Base-by-base conservation (phyloP, 305 asterid species). In the Solanum hybrid region DNA sequence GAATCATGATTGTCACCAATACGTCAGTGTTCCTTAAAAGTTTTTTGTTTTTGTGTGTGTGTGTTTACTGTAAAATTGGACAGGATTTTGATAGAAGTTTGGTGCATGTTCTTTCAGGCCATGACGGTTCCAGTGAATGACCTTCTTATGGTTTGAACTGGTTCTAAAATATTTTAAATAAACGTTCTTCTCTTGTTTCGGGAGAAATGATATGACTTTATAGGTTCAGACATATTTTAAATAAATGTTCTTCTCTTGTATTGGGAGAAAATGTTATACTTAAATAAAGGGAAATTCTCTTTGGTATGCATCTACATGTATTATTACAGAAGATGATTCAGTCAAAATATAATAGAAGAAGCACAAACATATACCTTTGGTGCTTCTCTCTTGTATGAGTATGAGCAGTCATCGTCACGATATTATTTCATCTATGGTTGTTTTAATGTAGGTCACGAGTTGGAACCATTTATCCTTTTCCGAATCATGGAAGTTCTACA, bases 401-500 rank as follows among this genome's bases (percentile, higher is more conserved):
- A 84, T 22, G 34, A 51, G 31, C 45, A 31, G 88, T 51, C 88
- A 51, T 84, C 31, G 22, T 84, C 45, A 51, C 2, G 22, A 57
- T 84, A 51, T 51, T 51, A 51, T 51, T 83, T 83, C 0, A 24
- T 45, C 39, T 29, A 27, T 83, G 65, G 75, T 51, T 57, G 39
- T 45, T 31, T 51, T 57, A 84, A 51, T 91, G 92, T 97, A 97
- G 99, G 97, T 92, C 92, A 91, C 82, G 93, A 92, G 90, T 89
- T 95, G 89, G 94, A 94, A 89, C 96, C 97, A 10, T 20, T 37
- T 89, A 68, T 93, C 89, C 92, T 94, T 77, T 89, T 92, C 81
- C 97, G 98, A 32, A 93, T 97, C 84, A 85, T 96, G 87, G 98
- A 97, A 92, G 94, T 97, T 92, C 93, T 97, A 90, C 95, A 94